Base-by-base conservation (phyloP, 495 filamentous ascomycete genomes). In the Penicillium fimorum region DNA sequence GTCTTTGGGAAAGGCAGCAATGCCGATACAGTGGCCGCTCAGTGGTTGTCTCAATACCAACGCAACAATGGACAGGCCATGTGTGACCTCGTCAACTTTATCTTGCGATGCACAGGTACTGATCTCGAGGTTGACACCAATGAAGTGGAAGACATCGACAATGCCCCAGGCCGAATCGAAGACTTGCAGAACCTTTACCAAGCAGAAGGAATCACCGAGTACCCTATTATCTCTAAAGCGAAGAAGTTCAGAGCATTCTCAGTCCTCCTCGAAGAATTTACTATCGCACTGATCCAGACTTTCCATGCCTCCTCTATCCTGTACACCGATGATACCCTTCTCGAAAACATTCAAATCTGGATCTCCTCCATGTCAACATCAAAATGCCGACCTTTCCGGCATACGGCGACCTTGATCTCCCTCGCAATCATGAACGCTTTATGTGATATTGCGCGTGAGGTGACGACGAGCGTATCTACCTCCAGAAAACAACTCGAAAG, bases 331-430 rank as follows among this genome's bases (percentile, higher is more conserved):
- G 74, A 75, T 22, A 76, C 82, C 5, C 76, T 97, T 24, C 82
- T 94, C 65, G 90, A 96, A 63, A 96, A 93, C 61, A 81, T 96
- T 47, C 80, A 89, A 56, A 73, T 87, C 51, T 98, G 94, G 95
- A 75, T 96, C 29, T 84, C 84, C 17, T 83, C 87, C 20, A 88
- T 97, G 86, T 91, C 92, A 4, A 92, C 89, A 9, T 88, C 90
- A 0, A 73, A 78, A 2, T 84, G 89, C 40, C 84, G 95, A 20
- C 92, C 94, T 5, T 96, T 98, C 70, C 80, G 94, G 50, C 95
- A 97, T 69, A 98, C 94, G 0, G 86, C 92, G 2, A 96, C 93
- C 1, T 81, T 96, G 5, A 82, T 91, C 13, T 83, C 87, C 3
- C 76, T 97, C 29, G 79, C 87, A 20, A 86, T 96, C 56, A 83